These are phyloP conservation scores for Coprinellus aureogranulatus DNA, from an alignment of 768 basidiomycete species.

Conservation along the genomic window DNA sequence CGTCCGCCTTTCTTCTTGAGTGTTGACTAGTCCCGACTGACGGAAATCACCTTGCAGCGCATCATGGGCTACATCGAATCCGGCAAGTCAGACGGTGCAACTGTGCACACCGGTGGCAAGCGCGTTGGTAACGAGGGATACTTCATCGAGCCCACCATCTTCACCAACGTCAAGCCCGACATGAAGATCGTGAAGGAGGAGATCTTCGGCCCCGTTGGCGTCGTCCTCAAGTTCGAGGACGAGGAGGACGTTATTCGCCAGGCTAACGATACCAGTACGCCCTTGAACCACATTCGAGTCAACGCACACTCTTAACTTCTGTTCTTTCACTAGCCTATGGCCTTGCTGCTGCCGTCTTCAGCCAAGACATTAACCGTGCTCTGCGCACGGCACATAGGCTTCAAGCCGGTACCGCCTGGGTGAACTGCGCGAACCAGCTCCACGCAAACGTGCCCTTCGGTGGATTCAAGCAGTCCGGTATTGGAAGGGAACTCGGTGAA, in stretches of 20 bases:
- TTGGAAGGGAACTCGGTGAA: slow-evolving; percentile 69
- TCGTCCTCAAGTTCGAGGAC: slow-evolving; percentile 72
- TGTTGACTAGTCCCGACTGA: not conserved
- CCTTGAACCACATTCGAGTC: slow-evolving; percentile 25
- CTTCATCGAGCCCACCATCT: slow-evolving; percentile 76
- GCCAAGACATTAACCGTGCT: slow-evolving; percentile 63
- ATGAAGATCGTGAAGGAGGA: slow-evolving; percentile 71
- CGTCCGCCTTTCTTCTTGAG: not conserved
- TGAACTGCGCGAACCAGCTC: slow-evolving; percentile 43
- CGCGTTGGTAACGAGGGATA: slow-evolving; percentile 36
- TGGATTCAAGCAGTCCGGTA: slow-evolving; percentile 71
- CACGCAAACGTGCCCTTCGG: slow-evolving; percentile 61
- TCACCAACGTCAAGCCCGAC: slow-evolving; percentile 60
- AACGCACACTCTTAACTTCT: slow-evolving; percentile 53
- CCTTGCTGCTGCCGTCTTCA: slow-evolving; percentile 75
- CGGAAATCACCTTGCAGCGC: not conserved
- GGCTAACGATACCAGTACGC: slow-evolving; percentile 2
- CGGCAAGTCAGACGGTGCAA: slow-evolving; percentile 16
- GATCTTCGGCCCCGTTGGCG: slow-evolving; percentile 27
- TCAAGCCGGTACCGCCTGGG: slow-evolving; percentile 24
- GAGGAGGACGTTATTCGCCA: slow-evolving; percentile 33
- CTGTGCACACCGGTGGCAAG: slow-evolving; percentile 11
- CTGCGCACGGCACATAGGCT: slow-evolving; percentile 53
- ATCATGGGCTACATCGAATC: slow-evolving; percentile 44
- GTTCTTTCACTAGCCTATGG: slow-evolving; percentile 67